Evolutionary conservation across 768 basidiomycete species (phyloP).

Genomic region (Hemileccinum impolitum): DNA sequence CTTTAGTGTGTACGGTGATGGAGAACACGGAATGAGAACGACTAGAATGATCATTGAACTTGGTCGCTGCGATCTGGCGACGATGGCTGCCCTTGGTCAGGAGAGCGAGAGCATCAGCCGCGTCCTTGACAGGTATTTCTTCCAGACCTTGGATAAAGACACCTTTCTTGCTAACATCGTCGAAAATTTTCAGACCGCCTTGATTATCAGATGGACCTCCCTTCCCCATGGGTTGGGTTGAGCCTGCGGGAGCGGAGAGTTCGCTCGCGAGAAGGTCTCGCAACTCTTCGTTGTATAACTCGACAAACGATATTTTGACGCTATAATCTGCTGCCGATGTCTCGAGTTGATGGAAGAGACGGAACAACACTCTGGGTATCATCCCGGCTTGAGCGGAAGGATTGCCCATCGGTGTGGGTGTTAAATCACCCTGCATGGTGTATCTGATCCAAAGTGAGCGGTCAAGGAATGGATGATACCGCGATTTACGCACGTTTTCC

Average conservation of each 20-base stretch:
- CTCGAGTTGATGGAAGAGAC: conserved; percentile 87
- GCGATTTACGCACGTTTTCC: conserved; percentile 78
- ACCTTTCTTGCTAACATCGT: conserved; percentile 83
- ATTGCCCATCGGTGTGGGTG: conserved; percentile 78
- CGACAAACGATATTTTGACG: conserved; percentile 91
- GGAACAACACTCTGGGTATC: conserved; percentile 91
- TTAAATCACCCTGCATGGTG: conserved; percentile 97
- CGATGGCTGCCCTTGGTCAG: conserved; percentile 87
- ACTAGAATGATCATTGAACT: conserved; percentile 96
- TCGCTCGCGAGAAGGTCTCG: conserved; percentile 87
- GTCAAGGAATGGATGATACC: neutral
- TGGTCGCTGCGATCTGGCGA: conserved; percentile 91
- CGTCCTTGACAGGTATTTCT: conserved; percentile 80
- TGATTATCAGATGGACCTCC: conserved; percentile 47
- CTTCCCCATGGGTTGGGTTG: conserved; percentile 77
- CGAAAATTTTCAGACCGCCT: conserved; percentile 82
- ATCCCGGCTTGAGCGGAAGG: conserved; percentile 91
- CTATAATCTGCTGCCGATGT: conserved; percentile 75
- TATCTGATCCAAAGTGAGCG: conserved; percentile 48
- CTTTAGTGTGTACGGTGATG: conserved; percentile 92
- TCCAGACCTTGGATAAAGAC: conserved; percentile 95
- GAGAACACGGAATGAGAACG: conserved; percentile 98
- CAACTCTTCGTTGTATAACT: conserved; percentile 97
- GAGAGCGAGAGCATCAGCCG: conserved; percentile 76
- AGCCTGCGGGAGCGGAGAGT: conserved; percentile 63